phyloP scores from a whole-genome alignment of 768 basidiomycete genomes.

The Psilocybe cyanescens region DNA sequence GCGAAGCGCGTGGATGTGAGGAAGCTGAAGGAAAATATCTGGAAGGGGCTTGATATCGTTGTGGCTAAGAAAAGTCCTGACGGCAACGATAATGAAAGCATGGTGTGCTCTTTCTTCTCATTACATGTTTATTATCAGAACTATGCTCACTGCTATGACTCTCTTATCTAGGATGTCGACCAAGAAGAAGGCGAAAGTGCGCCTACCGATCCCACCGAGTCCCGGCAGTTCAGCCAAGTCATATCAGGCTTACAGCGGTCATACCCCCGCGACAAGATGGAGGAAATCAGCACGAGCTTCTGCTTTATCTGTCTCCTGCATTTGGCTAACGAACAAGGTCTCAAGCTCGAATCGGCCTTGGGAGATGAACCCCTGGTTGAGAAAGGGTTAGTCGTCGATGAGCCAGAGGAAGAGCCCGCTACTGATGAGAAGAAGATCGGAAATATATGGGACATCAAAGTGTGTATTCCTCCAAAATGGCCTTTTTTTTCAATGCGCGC shows the following conservation, averaged over 20 bases:
- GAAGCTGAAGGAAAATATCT: conserved; percentile 97
- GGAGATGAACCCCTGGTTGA: conserved; percentile 25
- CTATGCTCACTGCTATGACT: too few relatives aligned
- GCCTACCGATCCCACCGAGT: conserved; percentile 67
- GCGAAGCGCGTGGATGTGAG: conserved; percentile 97
- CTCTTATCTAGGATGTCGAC: conserved; percentile 54
- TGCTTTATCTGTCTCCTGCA: conserved; percentile 98
- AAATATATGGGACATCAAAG: conserved; percentile 78
- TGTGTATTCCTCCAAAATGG: conserved; percentile 29
- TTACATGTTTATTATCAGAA: neutral
- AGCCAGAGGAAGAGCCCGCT: conserved; percentile 18
- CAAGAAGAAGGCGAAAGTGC: conserved; percentile 29
- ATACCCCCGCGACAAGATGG: conserved; percentile 94
- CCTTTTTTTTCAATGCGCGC: too few relatives aligned
- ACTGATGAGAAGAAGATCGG: conserved; percentile 52
- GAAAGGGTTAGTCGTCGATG: conserved; percentile 40
- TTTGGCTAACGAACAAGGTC: conserved; percentile 94
- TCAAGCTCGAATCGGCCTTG: conserved; percentile 68
- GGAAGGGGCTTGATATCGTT: conserved; percentile 88
- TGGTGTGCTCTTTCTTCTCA: conserved; percentile 45
- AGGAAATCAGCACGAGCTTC: conserved; percentile 98
- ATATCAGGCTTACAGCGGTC: conserved; percentile 79
- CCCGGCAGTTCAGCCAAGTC: conserved; percentile 77
- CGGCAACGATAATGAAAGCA: conserved; percentile 44
- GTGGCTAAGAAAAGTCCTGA: conserved; percentile 47